phyloP scores from a whole-genome alignment of 441 rosid species.

The Biscutella auriculata region DNA sequence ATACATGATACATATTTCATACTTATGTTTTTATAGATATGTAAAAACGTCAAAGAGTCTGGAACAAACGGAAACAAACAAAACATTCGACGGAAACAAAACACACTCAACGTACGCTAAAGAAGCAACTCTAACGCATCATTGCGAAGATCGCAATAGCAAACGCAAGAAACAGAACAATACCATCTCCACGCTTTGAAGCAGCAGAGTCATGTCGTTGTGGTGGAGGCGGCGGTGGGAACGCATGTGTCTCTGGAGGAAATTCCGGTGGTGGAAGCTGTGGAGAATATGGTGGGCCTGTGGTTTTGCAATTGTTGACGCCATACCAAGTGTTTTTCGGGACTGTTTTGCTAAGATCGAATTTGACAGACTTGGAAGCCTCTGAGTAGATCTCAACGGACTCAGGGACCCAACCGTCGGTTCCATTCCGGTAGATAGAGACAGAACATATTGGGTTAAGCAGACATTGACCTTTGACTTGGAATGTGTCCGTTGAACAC shows the following conservation, averaged over 20 bases:
- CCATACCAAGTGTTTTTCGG: constrained; percentile 57
- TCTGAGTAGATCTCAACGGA: constrained; percentile 40
- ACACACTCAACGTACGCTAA: background rate
- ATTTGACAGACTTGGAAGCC: constrained; percentile 31
- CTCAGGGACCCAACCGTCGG: constrained; percentile 67
- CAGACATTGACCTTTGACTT: constrained; percentile 48
- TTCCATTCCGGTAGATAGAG: constrained; percentile 42
- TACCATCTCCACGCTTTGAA: background rate
- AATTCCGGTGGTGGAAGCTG: background rate
- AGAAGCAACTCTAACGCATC: constrained; percentile 3
- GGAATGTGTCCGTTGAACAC: constrained; percentile 58
- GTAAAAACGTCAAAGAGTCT: too few species aligned
- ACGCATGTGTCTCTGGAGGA: constrained; percentile 9
- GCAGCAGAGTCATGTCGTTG: constrained; percentile 16
- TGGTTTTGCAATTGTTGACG: constrained; percentile 33
- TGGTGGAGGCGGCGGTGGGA: constrained; percentile 17
- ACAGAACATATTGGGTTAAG: constrained; percentile 48
- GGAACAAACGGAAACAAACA: constrained; percentile 5
- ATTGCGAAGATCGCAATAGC: background rate
- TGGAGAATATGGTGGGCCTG: constrained; percentile 2
- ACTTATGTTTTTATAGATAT: too few species aligned
- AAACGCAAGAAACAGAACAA: background rate
- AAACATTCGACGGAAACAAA: background rate
- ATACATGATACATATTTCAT: too few species aligned
- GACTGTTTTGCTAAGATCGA: constrained; percentile 37